Conservation (phyloP, 495 filamentous ascomycete genomes). For the Neurospora tetraspora region DNA sequence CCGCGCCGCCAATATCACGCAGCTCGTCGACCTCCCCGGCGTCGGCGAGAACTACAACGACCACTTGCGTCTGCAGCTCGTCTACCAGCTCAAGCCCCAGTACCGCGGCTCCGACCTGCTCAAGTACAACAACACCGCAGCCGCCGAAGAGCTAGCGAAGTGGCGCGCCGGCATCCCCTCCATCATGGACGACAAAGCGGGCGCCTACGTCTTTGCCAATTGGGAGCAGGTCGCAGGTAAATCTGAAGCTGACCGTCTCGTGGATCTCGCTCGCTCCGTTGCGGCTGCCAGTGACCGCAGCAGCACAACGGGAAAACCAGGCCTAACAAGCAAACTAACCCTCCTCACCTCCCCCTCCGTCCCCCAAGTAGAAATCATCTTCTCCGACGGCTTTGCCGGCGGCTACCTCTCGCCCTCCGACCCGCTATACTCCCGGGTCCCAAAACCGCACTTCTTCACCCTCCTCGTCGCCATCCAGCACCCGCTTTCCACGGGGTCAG, state of each 20-base stretch:
- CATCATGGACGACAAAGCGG: no score
- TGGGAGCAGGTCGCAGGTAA: not conserved
- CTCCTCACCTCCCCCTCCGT: slow-evolving; percentile 11
- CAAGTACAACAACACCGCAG: no score
- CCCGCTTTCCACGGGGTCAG: slow-evolving; percentile 42
- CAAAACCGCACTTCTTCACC: slow-evolving; percentile 12
- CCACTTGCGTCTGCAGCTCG: no score
- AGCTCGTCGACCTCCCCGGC: no score
- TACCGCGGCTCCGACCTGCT: no score
- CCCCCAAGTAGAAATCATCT: slow-evolving; percentile 22
- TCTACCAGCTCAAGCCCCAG: no score
- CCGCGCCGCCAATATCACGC: slow-evolving; percentile 20
- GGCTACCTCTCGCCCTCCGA: not conserved
- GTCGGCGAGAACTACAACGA: no score
- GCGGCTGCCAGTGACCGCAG: not conserved
- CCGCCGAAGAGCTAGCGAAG: no score
- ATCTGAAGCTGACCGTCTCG: not conserved
- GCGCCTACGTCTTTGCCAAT: not conserved
- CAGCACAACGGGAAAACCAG: not conserved
- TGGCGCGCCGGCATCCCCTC: no score
- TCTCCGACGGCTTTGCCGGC: slow-evolving; percentile 14
- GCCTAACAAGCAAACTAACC: slow-evolving; percentile 6
- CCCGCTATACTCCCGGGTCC: slow-evolving; percentile 22
- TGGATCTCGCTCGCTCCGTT: not conserved
- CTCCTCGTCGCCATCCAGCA: slow-evolving; percentile 30